Percentiles rank a stretch among this genome's conserved stretches.
Conservation (phyloP, 2,329 filamentous ascomycete species). For the Phialophora tarda region DNA sequence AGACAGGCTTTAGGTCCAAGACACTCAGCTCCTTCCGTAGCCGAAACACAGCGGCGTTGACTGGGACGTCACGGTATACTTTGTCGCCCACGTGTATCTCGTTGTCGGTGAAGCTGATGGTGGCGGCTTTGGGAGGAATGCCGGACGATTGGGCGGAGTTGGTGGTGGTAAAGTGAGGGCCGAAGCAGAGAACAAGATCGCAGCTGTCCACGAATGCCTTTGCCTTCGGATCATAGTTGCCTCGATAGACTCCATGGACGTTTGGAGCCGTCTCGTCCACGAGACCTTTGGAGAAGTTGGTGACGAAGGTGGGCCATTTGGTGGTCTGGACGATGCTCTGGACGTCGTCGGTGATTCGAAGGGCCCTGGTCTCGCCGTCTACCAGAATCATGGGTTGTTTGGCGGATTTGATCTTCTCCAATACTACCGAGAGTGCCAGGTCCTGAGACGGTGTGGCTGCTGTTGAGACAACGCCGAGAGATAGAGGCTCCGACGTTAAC, state of each 20-base stretch:
- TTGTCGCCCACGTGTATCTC: conserved; percentile 42
- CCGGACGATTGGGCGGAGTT: conserved; percentile 52
- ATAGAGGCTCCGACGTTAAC: background rate
- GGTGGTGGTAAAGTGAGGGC: conserved; percentile 54
- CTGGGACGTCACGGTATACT: background rate
- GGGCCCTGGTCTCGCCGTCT: conserved; percentile 55
- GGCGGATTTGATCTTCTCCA: conserved; percentile 47
- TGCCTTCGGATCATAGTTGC: conserved; percentile 44
- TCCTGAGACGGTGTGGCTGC: background rate
- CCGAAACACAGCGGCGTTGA: background rate
- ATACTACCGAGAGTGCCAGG: background rate
- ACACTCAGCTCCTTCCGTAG: background rate
- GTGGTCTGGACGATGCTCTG: conserved; percentile 51
- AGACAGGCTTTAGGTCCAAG: background rate
- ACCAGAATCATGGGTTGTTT: conserved; percentile 58
- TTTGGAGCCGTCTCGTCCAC: conserved; percentile 55
- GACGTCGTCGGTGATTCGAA: conserved; percentile 50
- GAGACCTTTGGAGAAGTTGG: conserved; percentile 56
- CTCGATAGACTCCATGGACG: conserved; percentile 57
- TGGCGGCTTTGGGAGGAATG: conserved; percentile 44
- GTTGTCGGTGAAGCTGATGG: conserved; percentile 45
- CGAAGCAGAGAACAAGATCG: conserved; percentile 55
- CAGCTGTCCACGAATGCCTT: conserved; percentile 48
- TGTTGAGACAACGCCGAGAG: background rate
- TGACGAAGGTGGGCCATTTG: conserved; percentile 55